These are phyloP conservation scores for Chaetomium cochliodes DNA, from an alignment of 495 filamentous ascomycete species.

Conservation along the genomic window DNA sequence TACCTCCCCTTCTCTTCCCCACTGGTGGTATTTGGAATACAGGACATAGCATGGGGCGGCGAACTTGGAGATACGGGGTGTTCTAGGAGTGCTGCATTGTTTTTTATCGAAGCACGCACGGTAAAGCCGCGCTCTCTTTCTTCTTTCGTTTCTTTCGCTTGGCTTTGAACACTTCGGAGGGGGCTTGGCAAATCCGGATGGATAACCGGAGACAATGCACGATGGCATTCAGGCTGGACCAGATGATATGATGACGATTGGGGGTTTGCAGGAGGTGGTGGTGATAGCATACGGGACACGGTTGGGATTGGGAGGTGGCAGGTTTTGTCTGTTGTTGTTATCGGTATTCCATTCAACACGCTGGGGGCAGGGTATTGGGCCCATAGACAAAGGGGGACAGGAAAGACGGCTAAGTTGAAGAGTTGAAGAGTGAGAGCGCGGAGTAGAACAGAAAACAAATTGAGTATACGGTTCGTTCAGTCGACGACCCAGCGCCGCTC, in stretches of 20 bases:
- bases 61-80: conserved; percentile 20
- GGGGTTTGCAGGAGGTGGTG: background rate
- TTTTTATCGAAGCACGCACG: conserved; percentile 5
- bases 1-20: background rate
- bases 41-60: conserved; percentile 26
- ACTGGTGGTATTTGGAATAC: conserved; percentile 16
- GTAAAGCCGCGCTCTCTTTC: background rate
- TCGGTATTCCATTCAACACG: background rate
- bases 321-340: background rate
- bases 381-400: background rate
- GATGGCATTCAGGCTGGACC: background rate
- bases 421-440: background rate
- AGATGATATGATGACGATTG: background rate
- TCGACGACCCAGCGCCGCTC: too few species aligned
- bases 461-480: background rate
- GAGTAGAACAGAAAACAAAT: conserved; percentile 1
- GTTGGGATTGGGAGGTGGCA: background rate
- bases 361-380: background rate
- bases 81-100: conserved; percentile 15
- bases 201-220: background rate
- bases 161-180: background rate
- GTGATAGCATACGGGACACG: background rate
- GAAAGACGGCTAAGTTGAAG: background rate
- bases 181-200: background rate
- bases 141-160: background rate